phyloP scores from a whole-genome alignment of 2,329 filamentous ascomycete genomes.

The Colletotrichum sp. region DNA sequence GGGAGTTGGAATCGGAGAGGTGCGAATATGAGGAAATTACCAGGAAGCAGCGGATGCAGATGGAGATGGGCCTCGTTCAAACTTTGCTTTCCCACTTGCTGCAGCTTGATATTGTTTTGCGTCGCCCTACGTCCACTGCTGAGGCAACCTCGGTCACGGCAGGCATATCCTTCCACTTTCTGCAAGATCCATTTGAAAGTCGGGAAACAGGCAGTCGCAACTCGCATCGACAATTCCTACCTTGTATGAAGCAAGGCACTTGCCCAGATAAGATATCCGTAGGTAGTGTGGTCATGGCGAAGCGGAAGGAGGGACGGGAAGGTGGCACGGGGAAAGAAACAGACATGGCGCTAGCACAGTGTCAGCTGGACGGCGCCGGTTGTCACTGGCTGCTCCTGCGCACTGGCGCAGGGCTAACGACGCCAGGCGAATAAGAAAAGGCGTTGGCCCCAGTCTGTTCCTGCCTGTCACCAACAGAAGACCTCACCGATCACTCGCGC shows the following conservation, averaged over 20 bases:
- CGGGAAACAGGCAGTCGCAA: background rate
- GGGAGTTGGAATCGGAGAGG: background rate
- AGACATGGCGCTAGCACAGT: conserved; percentile 7
- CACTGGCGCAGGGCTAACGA: background rate
- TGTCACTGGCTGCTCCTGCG: background rate
- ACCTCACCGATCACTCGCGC: background rate
- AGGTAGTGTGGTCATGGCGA: background rate
- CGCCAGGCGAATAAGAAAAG: background rate
- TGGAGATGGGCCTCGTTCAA: background rate
- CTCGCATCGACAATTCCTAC: background rate
- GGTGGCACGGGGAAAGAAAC: background rate
- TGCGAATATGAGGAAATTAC: background rate
- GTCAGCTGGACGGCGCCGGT: background rate
- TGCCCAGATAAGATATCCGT: background rate
- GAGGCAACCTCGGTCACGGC: background rate
- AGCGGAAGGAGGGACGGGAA: conserved; percentile 14
- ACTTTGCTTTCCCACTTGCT: background rate
- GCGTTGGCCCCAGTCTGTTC: background rate
- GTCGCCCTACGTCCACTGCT: background rate
- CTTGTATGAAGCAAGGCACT: background rate
- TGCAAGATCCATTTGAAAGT: background rate
- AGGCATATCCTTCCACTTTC: background rate
- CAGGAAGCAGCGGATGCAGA: background rate
- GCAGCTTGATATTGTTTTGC: background rate
- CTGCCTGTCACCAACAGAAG: background rate